Evolutionary conservation across 2,329 filamentous ascomycete genomes (phyloP).

Genomic region (Fusarium sp.): DNA sequence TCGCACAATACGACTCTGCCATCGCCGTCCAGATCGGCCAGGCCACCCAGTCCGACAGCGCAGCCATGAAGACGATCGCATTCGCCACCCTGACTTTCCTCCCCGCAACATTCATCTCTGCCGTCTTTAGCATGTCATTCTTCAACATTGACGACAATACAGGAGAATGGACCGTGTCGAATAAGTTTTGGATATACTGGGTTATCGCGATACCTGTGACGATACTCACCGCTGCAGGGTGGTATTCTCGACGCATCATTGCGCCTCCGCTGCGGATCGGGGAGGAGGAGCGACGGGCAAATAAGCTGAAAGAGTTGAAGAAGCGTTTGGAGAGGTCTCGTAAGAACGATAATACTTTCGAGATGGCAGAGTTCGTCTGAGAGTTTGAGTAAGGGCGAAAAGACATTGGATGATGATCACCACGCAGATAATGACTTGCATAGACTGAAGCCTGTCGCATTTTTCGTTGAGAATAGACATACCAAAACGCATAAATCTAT

Average conservation of each 20-base stretch:
- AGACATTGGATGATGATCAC: neutral
- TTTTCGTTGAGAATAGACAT: neutral
- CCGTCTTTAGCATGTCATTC: slow-evolving; percentile 61
- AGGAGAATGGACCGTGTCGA: slow-evolving; percentile 45
- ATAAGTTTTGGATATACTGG: slow-evolving; percentile 54
- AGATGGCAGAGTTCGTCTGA: neutral
- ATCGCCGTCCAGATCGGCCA: slow-evolving; percentile 55
- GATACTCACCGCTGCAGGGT: slow-evolving; percentile 25
- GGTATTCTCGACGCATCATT: slow-evolving; percentile 33
- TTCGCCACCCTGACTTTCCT: slow-evolving; percentile 62
- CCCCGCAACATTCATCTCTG: slow-evolving; percentile 63
- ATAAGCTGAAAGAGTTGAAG: neutral
- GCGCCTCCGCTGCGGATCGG: slow-evolving; percentile 11
- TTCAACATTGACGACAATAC: slow-evolving; percentile 49
- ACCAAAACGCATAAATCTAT: neutral
- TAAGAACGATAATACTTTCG: neutral
- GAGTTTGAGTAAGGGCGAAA: neutral
- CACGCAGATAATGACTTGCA: neutral
- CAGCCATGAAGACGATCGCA: slow-evolving; percentile 64
- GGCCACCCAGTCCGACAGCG: slow-evolving; percentile 59
- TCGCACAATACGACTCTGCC: slow-evolving; percentile 56
- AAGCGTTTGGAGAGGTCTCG: neutral
- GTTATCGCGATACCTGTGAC: slow-evolving; percentile 49
- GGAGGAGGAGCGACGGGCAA: slow-evolving; percentile 9
- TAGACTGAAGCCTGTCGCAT: neutral